Percentiles rank a stretch among this genome's conserved stretches.
Evolutionary conservation across 805 yeast genomes (phyloP).

Genomic region (Maudiozyma saulgeensis): DNA sequence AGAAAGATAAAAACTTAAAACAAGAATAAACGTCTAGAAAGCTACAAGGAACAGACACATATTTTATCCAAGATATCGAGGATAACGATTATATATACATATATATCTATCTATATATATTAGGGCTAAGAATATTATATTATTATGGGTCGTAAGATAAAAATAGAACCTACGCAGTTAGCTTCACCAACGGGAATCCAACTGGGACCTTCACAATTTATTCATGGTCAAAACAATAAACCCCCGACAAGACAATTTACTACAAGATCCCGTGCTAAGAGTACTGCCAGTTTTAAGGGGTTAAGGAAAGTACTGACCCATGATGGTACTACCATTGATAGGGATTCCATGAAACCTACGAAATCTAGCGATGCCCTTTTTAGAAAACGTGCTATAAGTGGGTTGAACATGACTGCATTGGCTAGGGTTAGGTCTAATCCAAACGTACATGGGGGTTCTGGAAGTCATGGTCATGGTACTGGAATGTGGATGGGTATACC

Average conservation of each 20-base stretch:
- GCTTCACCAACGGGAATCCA: not conserved
- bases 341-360: slow-evolving; percentile 7
- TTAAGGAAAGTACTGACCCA: slow-evolving; percentile 21
- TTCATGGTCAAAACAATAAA: slow-evolving; percentile 3
- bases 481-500: slow-evolving; percentile 9
- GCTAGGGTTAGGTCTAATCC: slow-evolving; percentile 19
- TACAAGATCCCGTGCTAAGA: slow-evolving; percentile 25
- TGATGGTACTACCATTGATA: slow-evolving; percentile 15
- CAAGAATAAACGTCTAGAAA: too few species aligned
- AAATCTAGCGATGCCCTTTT: slow-evolving; percentile 25
- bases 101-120: too few species aligned
- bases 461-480: slow-evolving; percentile 2
- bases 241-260: slow-evolving; percentile 22
- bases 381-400: slow-evolving; percentile 23
- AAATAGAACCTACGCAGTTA: not conserved
- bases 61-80: too few species aligned
- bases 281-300: slow-evolving; percentile 26
- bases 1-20: too few species aligned
- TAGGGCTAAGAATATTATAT: too few species aligned
- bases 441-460: slow-evolving; percentile 1
- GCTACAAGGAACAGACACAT: too few species aligned
- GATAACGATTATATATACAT: too few species aligned
- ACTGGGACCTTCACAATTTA: not conserved
- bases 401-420: slow-evolving; percentile 28
- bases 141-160: slow-evolving; percentile 2